phyloP scores from a whole-genome alignment of 495 filamentous ascomycete species.

The Penicillium macrosclerotiorum region DNA sequence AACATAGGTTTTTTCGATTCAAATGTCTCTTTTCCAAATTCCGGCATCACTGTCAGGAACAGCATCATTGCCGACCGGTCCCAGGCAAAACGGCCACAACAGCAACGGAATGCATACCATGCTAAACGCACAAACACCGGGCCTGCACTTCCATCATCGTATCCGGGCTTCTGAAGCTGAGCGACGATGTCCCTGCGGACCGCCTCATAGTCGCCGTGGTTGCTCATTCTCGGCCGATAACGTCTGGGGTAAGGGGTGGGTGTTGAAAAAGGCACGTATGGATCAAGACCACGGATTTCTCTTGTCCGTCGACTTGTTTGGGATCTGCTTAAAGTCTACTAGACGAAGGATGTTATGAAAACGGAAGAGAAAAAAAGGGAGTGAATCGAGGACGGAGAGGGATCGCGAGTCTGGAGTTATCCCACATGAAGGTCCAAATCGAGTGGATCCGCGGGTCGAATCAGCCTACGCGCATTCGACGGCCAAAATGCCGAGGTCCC shows the following conservation, averaged over 20 bases:
- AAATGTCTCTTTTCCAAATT: not conserved
- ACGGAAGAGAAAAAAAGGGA: not conserved
- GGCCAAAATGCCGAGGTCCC: conserved; percentile 36
- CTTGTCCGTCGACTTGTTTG: not conserved
- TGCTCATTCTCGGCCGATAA: conserved; percentile 43
- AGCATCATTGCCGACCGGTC: conserved; percentile 5
- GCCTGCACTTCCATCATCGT: conserved; percentile 62
- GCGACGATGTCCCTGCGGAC: conserved; percentile 54
- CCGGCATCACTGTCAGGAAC: conserved; percentile 9
- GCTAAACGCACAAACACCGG: conserved; percentile 62
- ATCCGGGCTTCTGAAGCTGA: conserved; percentile 55
- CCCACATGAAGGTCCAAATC: conserved; percentile 32
- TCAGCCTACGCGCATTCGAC: conserved; percentile 20
- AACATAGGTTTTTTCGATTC: no score
- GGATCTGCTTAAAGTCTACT: not conserved
- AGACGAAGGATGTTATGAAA: not conserved
- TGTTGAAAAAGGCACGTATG: conserved; percentile 1
- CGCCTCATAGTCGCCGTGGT: conserved; percentile 46
- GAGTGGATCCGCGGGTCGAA: conserved; percentile 38
- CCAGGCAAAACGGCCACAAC: not conserved
- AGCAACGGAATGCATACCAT: conserved; percentile 44
- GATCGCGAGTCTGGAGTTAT: conserved; percentile 17
- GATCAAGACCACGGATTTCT: not conserved
- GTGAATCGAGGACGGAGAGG: conserved; percentile 13
- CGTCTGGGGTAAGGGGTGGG: conserved; percentile 16